Evolutionary conservation across 805 yeast species (phyloP), one percentile per base, ranked within the genome.

Genomic region (Candida suzukii): DNA sequence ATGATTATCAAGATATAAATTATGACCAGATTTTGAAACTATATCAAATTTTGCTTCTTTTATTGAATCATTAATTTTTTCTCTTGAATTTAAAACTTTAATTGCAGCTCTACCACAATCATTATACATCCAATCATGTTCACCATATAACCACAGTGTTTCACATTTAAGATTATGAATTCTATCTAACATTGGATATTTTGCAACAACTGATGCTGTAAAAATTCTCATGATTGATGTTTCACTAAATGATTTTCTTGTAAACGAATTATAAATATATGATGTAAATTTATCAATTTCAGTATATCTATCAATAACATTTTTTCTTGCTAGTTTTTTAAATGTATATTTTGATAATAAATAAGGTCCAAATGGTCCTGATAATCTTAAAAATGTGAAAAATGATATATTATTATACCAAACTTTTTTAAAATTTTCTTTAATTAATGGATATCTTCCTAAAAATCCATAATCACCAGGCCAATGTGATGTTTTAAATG

Each of bases 81-180:
- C 29, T 4, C 40, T 35, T 31, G 43, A 37, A 18, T 54, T 46
- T 22, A 60, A 46, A 38, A 52, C 47, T 16, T 61, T 50, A 2
- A 58, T 63, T 34, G 70, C 70, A 21, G 68, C 67, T 18, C 58
- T 51, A 4, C 88, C 88, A 24, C 83, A 81, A 28, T 70, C 72
- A 27, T 67, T 70, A 49, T 76, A 78, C 93, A 83, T 84, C 70
- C 85, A 84, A 54, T 85, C 95, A 47, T 68, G 75, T 47, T 79
- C 74, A 0, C 93, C 95, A 56, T 83, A 85, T 9, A 74, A 52
- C 57, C 78, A 64, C 49, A 77, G 56, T 2, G 72, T 63, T 7
- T 46, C 35, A n/a, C 11, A 17, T 39, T 56, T 49, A 18, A 70
- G 58, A 13, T 55, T 48, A 9, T 56, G 51, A 29, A 79, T 58